Base-by-base conservation (phyloP, 208 protist species). In the Acanthamoeba castellanii region DNA sequence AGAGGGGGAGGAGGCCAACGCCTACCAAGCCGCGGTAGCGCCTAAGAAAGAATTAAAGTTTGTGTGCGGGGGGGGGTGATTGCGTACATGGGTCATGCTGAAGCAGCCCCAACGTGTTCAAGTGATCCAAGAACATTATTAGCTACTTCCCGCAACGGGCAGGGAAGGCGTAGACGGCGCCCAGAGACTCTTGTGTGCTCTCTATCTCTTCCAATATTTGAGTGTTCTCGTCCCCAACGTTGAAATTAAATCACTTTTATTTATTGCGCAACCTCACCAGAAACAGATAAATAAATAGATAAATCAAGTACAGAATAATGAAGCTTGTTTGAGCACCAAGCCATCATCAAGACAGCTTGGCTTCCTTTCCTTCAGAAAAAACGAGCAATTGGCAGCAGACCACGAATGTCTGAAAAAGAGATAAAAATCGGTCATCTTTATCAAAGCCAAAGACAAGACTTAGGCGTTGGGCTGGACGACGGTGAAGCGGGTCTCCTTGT, bases 401-500 rank as follows among this genome's bases (percentile, higher is more conserved):
- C n/a, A n/a, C n/a, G n/a, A n/a, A n/a, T n/a, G n/a, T n/a, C n/a
- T 42, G 37, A 42, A 42, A 42, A 42, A 42, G n/a, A n/a, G n/a
- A n/a, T n/a, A n/a, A n/a, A n/a, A n/a, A n/a, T n/a, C n/a, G n/a
- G n/a, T n/a, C n/a, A n/a, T n/a, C n/a, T 42, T 42, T 3, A 55
- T 1, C 50, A 55, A 9, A 52, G 7, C 7, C 47, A 52, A 52
- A 4, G 50, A 9, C 50, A 55, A 55, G 27, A 7, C 37, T 82
- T 50, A 55, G 34, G 32, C 42, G 74, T 50, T 82, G 74, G 74
- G 74, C 74, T 82, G 74, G 37, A 82, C 74, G 42, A 82, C 74
- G 37, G 74, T 89, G 55, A 89, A 89, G 52, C 55, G 47, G 47
- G 45, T 89, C 52, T 89, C 82, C 82, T 89, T 89, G 82, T 66